A percentile compares a stretch with the other conserved stretches of the same genome.
phyloP scores from a whole-genome alignment of 768 basidiomycete genomes.

The Paxillus involutus region DNA sequence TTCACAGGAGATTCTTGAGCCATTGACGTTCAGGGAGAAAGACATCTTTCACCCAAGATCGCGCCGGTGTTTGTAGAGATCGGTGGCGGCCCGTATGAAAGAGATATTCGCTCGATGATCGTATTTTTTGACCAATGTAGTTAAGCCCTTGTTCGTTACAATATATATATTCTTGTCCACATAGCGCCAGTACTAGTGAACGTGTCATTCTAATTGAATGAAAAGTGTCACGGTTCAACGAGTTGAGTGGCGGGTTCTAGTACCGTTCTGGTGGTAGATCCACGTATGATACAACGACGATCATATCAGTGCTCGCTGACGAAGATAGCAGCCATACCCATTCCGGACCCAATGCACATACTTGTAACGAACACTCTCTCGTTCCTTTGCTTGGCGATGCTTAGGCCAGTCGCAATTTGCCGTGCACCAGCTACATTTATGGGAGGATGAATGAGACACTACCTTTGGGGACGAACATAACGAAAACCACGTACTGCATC shows the following conservation, averaged over 20 bases:
- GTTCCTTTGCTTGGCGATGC: slow-evolving; percentile 75
- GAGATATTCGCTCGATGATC: slow-evolving; percentile 34
- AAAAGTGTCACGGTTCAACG: too few species aligned
- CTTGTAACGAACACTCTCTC: slow-evolving; percentile 81
- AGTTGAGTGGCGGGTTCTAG: too few species aligned
- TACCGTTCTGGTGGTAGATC: background rate
- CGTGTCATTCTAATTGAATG: background rate
- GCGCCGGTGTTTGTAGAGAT: slow-evolving; percentile 43
- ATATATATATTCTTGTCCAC: too few species aligned
- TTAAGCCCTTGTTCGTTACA: too few species aligned
- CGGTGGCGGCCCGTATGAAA: slow-evolving; percentile 67
- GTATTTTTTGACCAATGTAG: too few species aligned
- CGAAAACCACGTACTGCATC: slow-evolving; percentile 60
- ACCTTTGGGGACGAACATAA: background rate
- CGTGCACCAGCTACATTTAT: slow-evolving; percentile 66
- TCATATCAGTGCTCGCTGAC: slow-evolving; percentile 71
- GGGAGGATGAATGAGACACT: slow-evolving; percentile 4
- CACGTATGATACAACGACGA: background rate
- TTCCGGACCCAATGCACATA: slow-evolving; percentile 90
- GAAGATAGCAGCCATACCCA: slow-evolving; percentile 89
- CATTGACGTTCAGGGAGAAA: slow-evolving; percentile 54
- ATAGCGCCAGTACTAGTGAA: too few species aligned
- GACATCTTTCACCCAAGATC: slow-evolving; percentile 68
- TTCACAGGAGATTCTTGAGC: slow-evolving; percentile 55
- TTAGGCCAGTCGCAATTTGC: slow-evolving; percentile 84